phyloP scores from a whole-genome alignment of 1,139 yeast genomes.

The Arxiozyma telluris region DNA sequence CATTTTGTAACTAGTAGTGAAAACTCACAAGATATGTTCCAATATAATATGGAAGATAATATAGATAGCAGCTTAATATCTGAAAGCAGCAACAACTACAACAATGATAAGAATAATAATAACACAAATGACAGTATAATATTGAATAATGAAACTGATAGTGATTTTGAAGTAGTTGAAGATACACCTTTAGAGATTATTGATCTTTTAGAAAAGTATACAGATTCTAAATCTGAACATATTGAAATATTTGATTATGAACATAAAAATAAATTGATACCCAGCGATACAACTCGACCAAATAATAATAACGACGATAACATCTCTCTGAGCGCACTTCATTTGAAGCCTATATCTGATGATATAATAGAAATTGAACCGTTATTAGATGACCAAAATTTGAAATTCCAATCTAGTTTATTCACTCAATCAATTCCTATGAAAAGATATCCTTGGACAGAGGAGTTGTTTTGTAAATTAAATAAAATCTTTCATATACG shows the following conservation, averaged over 20 bases:
- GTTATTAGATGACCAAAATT: conserved; percentile 4
- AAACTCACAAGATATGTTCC: conserved; percentile 4
- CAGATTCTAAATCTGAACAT: background rate
- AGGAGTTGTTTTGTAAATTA: conserved; percentile 55
- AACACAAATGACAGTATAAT: background rate
- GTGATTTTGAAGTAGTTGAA: conserved; percentile 10
- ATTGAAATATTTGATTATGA: background rate
- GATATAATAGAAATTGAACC: conserved; percentile 7
- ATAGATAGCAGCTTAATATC: conserved; percentile 2
- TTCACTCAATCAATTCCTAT: background rate
- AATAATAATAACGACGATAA: background rate
- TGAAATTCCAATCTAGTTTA: background rate
- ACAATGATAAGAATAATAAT: background rate
- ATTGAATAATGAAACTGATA: conserved; percentile 2
- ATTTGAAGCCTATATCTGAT: background rate
- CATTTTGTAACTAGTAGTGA: background rate
- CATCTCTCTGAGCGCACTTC: background rate
- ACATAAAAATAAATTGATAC: background rate
- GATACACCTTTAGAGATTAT: conserved; percentile 16
- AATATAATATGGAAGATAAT: conserved; percentile 8
- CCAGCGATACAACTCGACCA: background rate
- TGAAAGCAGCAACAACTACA: background rate
- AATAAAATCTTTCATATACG: conserved; percentile 50
- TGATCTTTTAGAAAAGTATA: background rate
- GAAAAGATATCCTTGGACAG: conserved; percentile 46